phyloP scores from a whole-genome alignment of 1,284 basidiomycete species.

The Ceratobasidium sp. region DNA sequence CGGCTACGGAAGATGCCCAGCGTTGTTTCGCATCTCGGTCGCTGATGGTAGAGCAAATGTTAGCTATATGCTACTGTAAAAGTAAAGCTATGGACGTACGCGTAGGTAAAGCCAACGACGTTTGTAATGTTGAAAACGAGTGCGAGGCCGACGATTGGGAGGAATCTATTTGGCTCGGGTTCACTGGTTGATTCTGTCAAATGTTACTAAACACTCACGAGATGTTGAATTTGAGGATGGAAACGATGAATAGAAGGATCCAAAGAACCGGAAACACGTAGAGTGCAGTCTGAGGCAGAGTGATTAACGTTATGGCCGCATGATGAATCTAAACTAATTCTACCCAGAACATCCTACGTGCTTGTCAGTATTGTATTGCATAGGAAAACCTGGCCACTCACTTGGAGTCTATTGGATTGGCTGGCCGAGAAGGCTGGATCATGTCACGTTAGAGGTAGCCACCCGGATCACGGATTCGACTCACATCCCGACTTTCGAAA shows the following conservation, averaged over 20 bases:
- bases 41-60: too few relatives aligned
- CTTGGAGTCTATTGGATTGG: constrained; percentile 91
- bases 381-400: constrained; percentile 52
- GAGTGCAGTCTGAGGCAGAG: constrained; percentile 70
- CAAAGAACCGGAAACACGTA: constrained; percentile 93
- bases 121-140: constrained; percentile 93
- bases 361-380: background rate
- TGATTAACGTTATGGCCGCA: background rate
- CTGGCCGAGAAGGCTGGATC: constrained; percentile 83
- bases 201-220: constrained; percentile 59
- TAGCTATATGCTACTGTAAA: too few relatives aligned
- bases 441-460: background rate
- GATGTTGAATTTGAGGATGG: constrained; percentile 85
- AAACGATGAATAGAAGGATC: constrained; percentile 84
- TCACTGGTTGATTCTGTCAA: background rate
- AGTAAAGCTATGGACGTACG: constrained; percentile 58
- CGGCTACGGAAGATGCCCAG: constrained; percentile 75
- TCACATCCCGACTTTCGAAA: constrained; percentile 90
- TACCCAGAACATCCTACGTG: constrained; percentile 88
- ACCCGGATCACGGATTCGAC: constrained; percentile 44
- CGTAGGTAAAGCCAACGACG: constrained; percentile 90
- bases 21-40: constrained; percentile 87
- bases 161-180: constrained; percentile 60
- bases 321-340: constrained; percentile 42
- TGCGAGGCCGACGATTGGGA: constrained; percentile 87